Evolutionary conservation across 805 yeast genomes (phyloP).

Genomic region (Sungouiozyma ichnusensis): DNA sequence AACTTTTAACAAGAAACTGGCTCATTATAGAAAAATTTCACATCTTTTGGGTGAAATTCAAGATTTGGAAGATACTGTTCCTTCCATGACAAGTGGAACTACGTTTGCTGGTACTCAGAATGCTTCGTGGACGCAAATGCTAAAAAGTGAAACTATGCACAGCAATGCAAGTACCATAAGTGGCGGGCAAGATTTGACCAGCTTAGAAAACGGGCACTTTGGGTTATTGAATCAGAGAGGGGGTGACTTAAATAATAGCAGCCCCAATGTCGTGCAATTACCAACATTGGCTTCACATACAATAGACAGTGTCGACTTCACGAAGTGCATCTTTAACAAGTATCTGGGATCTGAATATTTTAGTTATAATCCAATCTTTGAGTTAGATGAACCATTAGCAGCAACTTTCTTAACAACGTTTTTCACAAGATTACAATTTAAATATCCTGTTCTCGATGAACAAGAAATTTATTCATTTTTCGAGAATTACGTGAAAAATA

Average conservation of each 20-base stretch:
- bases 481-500: conserved; percentile 36
- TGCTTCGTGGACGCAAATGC: background rate
- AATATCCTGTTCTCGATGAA: conserved; percentile 48
- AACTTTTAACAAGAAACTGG: conserved; percentile 23
- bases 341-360: conserved; percentile 38
- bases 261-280: background rate
- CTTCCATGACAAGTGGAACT: background rate
- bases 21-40: conserved; percentile 30
- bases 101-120: no score
- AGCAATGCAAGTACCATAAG: background rate
- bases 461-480: conserved; percentile 41
- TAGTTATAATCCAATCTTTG: conserved; percentile 40
- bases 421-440: conserved; percentile 44
- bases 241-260: background rate
- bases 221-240: background rate
- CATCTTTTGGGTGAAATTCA: conserved; percentile 23
- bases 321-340: conserved; percentile 35
- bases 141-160: background rate
- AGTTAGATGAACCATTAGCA: conserved; percentile 40
- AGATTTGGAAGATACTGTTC: conserved; percentile 3
- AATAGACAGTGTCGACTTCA: conserved; percentile 32
- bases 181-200: background rate
- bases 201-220: background rate
- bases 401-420: conserved; percentile 42
- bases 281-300: conserved; percentile 18